Conservation (phyloP, 371 early-diverging fungal genomes). For the Conidiobolus incongruus region DNA sequence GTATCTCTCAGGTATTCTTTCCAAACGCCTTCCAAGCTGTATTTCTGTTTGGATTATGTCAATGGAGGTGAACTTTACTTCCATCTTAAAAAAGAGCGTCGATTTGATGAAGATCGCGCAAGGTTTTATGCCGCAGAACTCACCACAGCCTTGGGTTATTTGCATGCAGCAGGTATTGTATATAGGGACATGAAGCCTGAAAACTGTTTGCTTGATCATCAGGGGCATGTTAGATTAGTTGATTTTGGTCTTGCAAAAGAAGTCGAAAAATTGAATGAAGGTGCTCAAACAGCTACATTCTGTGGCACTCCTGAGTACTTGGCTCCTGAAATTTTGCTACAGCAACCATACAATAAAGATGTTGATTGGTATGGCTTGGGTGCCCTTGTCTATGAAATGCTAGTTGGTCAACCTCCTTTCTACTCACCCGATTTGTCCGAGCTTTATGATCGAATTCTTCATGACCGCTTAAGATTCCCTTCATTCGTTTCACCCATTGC, state of each 20-base stretch:
- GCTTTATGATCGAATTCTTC: slow-evolving; percentile 30
- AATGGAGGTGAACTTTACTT: slow-evolving; percentile 54
- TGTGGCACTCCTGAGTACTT: slow-evolving; percentile 69
- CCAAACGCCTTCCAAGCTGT: slow-evolving; percentile 34
- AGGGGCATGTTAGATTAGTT: slow-evolving; percentile 43
- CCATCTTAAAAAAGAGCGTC: slow-evolving; percentile 26
- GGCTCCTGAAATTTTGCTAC: slow-evolving; percentile 39
- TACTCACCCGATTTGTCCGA: slow-evolving; percentile 18
- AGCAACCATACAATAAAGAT: slow-evolving; percentile 26
- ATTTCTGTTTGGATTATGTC: slow-evolving; percentile 47
- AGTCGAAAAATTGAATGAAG: slow-evolving; percentile 12
- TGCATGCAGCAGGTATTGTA: slow-evolving; percentile 37
- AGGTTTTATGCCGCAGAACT: slow-evolving; percentile 41
- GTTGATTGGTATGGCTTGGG: slow-evolving; percentile 71
- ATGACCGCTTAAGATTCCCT: slow-evolving; percentile 26
- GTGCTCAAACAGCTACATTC: slow-evolving; percentile 23
- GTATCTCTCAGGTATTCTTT: slow-evolving; percentile 38
- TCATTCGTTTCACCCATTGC: slow-evolving; percentile 11
- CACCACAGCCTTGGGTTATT: slow-evolving; percentile 30
- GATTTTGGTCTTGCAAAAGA: slow-evolving; percentile 66
- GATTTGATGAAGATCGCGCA: slow-evolving; percentile 25
- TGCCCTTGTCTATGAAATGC: slow-evolving; percentile 50
- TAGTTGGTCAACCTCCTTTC: slow-evolving; percentile 38
- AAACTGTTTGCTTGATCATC: slow-evolving; percentile 23
- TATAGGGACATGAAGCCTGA: slow-evolving; percentile 39